Percentiles rank a stretch among this genome's conserved stretches.
Evolutionary conservation across 225 moss, liverwort and hornwort genomes (phyloP).

Genomic region (Bryoerythrophyllum caledonicum): DNA sequence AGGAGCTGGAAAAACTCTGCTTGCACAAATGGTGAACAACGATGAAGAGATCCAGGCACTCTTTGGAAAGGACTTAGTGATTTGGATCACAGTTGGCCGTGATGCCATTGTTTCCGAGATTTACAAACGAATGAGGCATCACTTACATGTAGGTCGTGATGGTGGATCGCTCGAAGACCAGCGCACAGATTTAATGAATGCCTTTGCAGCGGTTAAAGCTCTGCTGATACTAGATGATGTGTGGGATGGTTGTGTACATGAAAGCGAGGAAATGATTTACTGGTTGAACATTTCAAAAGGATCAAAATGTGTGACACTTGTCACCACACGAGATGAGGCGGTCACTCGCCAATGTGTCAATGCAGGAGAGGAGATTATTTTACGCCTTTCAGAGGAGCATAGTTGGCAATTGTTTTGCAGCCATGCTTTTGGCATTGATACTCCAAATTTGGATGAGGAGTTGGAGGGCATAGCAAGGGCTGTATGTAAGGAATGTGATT

Average conservation of each 20-base stretch:
- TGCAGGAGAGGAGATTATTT: not conserved
- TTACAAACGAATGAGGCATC: not conserved
- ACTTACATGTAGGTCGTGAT: not conserved
- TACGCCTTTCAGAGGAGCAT: not conserved
- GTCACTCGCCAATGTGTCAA: not conserved
- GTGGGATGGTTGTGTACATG: not conserved
- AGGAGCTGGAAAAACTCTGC: not conserved
- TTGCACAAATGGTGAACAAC: not conserved
- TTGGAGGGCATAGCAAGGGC: not conserved
- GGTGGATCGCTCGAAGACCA: not conserved
- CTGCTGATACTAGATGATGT: not conserved
- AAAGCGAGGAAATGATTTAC: not conserved
- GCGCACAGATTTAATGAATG: not conserved
- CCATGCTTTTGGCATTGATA: not conserved
- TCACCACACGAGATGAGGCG: not conserved
- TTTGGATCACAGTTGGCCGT: not conserved
- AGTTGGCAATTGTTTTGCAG: not conserved
- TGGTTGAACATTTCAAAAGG: not conserved
- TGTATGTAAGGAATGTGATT: conserved; percentile 3
- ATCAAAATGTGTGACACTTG: not conserved
- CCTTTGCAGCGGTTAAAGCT: not conserved
- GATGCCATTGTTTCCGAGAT: not conserved
- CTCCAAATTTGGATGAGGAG: not conserved
- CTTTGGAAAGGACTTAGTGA: not conserved
- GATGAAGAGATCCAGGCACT: not conserved